Conservation (phyloP, 257 asterid species). For the Misopates orontium region DNA sequence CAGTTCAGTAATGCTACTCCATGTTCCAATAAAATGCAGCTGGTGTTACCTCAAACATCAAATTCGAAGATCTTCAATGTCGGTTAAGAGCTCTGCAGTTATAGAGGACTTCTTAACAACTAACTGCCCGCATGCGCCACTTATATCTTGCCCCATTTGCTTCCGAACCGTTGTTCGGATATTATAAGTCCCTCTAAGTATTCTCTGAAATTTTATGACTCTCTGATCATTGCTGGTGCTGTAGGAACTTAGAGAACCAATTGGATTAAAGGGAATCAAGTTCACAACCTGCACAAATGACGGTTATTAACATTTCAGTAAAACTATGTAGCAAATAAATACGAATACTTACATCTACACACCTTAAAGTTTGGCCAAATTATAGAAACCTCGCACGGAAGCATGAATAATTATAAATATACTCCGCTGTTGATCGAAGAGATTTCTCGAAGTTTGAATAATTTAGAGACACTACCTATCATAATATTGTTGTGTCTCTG, state of each 20-base stretch:
- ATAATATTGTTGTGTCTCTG: no score
- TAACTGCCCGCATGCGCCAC: constrained; percentile 98
- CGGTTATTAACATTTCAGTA: constrained; percentile 13
- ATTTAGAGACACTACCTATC: no score
- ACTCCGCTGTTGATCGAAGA: no score
- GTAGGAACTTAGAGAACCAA: constrained; percentile 71
- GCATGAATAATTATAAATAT: no score
- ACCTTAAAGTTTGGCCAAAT: no score
- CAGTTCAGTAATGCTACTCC: constrained; percentile 9
- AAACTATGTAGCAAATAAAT: no score
- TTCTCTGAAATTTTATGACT: constrained; percentile 70
- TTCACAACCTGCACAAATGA: constrained; percentile 70
- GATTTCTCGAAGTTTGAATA: no score
- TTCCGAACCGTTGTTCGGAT: constrained; percentile 90
- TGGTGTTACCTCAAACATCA: constrained; percentile 35
- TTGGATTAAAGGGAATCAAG: constrained; percentile 95
- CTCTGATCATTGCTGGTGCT: constrained; percentile 58
- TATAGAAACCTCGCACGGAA: no score
- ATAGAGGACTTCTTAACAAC: constrained; percentile 51
- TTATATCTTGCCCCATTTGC: constrained; percentile 98
- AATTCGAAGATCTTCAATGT: constrained; percentile 81
- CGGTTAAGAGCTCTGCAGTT: constrained; percentile 51
- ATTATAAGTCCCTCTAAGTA: constrained; percentile 70
- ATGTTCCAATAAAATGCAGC: neutral
- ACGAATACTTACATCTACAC: no score